Base-by-base conservation (phyloP, 1,284 basidiomycete species). In the Xanthoconium separans region DNA sequence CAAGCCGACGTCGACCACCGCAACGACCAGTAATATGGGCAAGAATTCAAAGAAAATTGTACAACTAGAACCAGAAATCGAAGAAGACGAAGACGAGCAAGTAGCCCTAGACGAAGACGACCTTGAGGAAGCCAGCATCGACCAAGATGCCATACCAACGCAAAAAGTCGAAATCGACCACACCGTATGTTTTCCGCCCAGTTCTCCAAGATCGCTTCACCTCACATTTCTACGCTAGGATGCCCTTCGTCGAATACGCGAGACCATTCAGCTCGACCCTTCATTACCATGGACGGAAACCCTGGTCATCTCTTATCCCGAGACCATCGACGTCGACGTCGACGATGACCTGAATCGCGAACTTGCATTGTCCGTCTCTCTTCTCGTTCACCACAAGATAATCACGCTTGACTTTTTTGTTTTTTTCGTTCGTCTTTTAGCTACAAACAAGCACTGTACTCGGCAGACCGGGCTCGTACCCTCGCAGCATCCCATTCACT, bases 401-500 rank as follows among this genome's bases (percentile, higher is more conserved):
- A 34, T 15, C 13, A 12, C 40, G 44, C 31, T 15, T 51, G 31
- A 50, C 37, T 30, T 13, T 30, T 31, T 36, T 55, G 16, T 36
- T 37, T 52, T 10, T 18, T n/a, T n/a, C n/a, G n/a, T n/a, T n/a
- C n/a, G 11, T 18, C 8, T 44, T 55, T 7, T 64, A 96, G 94
- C 75, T 98, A 98, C 79, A 97, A 98, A 72, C 93, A 98, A 72
- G 94, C 95, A 1, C 77, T 98, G 0, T 87, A 95, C 61, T 78
- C 86, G 33, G 93, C 91, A 11, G 82, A 88, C 46, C 73, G 81
- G 39, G 95, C 94, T 0, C 86, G 85, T 47, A 70, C 81, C 20
- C 84, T 93, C 30, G 92, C 93, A 44, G 73, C 78, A 33, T 86
- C 89, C 64, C 83, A 88, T 60, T 79, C 83, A 44, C 80, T 96